Conservation (phyloP, 257 asterid genomes). For the Salvia miltiorrhiza region DNA sequence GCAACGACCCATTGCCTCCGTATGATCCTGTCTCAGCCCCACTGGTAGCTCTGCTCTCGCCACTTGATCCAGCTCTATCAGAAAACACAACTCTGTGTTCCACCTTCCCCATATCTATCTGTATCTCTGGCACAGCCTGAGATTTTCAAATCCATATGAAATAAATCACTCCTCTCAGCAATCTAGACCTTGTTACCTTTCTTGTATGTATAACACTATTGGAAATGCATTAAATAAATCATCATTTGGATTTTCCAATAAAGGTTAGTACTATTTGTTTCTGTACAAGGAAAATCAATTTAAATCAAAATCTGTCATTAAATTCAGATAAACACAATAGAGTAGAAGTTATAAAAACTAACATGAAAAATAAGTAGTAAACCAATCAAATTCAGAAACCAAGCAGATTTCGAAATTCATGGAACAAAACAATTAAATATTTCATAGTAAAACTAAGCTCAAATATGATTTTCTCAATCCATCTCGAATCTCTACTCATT, state of each 20-base stretch:
- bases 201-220: not conserved
- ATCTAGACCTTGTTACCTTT: not conserved
- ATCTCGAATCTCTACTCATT: not conserved
- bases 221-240: not conserved
- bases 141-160: not conserved
- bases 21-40: slow-evolving; percentile 74
- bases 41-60: slow-evolving; percentile 88
- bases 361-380: not conserved
- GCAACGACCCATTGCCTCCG: slow-evolving; percentile 81
- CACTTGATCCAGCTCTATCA: slow-evolving; percentile 84
- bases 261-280: not conserved
- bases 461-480: not conserved
- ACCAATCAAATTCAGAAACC: not conserved
- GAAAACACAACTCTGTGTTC: slow-evolving; percentile 95
- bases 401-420: not conserved
- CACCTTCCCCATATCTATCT: slow-evolving; percentile 92
- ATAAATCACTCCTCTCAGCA: slow-evolving; percentile 2
- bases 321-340: not conserved
- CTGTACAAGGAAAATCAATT: slow-evolving; percentile 1
- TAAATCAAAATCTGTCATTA: not conserved
- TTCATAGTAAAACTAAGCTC: not conserved
- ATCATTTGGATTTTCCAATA: not conserved
- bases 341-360: not conserved
- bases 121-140: slow-evolving; percentile 83
- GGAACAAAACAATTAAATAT: not conserved